Evolutionary conservation across 208 protist species (phyloP).

Genomic region (Naegleria gruberi): DNA sequence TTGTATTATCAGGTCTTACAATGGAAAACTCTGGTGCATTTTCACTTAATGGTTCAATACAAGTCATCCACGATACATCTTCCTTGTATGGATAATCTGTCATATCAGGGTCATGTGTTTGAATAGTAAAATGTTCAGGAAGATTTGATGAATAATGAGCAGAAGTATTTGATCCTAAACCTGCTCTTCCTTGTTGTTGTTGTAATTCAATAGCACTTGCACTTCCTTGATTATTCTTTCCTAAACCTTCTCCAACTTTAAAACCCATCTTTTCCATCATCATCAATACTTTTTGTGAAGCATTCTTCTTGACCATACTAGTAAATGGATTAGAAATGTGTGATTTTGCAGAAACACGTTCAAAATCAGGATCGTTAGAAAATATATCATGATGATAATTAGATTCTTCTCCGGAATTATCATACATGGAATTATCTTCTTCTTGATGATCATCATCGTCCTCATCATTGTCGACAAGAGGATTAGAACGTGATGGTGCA

Average conservation of each 20-base stretch:
- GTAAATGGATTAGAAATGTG: neutral
- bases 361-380: neutral
- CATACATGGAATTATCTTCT: neutral
- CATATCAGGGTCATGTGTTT: neutral
- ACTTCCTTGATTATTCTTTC: neutral
- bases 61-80: neutral
- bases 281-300: neutral
- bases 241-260: neutral
- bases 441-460: neutral
- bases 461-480: neutral
- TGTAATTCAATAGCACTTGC: neutral
- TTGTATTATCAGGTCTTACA: neutral
- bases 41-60: neutral
- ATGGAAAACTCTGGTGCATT: neutral
- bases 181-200: neutral
- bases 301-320: neutral
- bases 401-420: neutral
- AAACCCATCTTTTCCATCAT: conserved; percentile 13
- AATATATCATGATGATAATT: neutral
- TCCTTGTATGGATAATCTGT: neutral
- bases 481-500: neutral
- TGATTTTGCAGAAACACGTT: neutral
- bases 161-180: neutral
- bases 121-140: neutral
- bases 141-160: neutral